These are phyloP conservation scores for Geotrichum macrosporum DNA, from an alignment of 1,139 yeast species.

Conservation along the genomic window DNA sequence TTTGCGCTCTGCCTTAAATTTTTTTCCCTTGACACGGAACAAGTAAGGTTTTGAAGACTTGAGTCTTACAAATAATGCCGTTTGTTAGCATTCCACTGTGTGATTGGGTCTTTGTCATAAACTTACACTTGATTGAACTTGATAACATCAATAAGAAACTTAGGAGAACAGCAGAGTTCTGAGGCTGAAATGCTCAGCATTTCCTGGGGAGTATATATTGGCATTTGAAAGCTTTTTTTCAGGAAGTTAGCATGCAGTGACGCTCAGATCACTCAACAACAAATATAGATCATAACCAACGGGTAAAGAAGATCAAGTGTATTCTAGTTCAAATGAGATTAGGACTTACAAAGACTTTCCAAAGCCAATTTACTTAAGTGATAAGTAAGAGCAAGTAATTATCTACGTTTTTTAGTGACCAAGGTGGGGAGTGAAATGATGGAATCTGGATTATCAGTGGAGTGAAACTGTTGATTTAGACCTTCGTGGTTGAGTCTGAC, in stretches of 20 bases:
- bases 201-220: slow-evolving; percentile 16
- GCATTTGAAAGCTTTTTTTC: slow-evolving; percentile 3
- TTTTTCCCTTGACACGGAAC: neutral
- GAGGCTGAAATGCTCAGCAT: slow-evolving; percentile 10
- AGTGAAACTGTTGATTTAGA: no score
- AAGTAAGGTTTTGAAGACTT: slow-evolving; percentile 2
- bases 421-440: neutral
- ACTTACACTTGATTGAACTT: slow-evolving; percentile 14
- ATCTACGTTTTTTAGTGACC: no score
- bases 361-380: no score
- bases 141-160: slow-evolving; percentile 11
- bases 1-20: slow-evolving; percentile 15
- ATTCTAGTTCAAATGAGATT: no score
- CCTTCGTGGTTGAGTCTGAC: no score
- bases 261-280: neutral
- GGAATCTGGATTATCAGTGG: slow-evolving; percentile 7
- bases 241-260: no score
- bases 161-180: slow-evolving; percentile 1
- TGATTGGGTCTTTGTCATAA: neutral
- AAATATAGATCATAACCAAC: neutral
- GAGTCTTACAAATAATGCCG: no score
- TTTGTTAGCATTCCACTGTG: no score
- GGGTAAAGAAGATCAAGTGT: no score
- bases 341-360: no score
- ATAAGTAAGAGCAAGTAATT: no score